A percentile compares a stretch with the other conserved stretches of the same genome.
phyloP scores from a whole-genome alignment of 352 stramenopile species.

The Hyphochytrium catenoides region DNA sequence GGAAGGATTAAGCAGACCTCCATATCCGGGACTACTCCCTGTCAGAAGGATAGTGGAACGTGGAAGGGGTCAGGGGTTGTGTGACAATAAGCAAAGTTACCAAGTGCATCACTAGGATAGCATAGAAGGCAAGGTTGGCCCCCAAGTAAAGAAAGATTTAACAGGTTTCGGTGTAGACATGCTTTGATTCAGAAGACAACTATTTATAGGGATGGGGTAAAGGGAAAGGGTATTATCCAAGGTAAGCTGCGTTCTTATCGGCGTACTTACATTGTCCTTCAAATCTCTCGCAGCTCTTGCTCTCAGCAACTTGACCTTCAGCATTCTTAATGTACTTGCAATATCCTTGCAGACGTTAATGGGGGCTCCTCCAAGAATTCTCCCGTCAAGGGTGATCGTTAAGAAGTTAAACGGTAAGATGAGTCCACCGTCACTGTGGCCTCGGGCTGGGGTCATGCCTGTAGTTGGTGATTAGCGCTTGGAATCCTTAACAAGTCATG shows the following conservation, averaged over 20 bases:
- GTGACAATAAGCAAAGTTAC: too few species aligned
- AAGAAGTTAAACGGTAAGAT: conserved; percentile 72
- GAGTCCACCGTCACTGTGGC: conserved; percentile 46
- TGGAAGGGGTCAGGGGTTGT: too few species aligned
- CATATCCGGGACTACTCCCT: conserved; percentile 42
- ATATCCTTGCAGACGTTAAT: conserved; percentile 63
- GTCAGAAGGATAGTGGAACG: too few species aligned
- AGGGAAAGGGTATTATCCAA: conserved; percentile 1
- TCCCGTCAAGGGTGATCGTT: conserved; percentile 87
- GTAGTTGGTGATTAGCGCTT: too few species aligned
- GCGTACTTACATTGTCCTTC: conserved; percentile 5
- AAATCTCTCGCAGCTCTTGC: conserved; percentile 21
- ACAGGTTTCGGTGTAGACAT: too few species aligned
- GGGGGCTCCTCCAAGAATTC: conserved; percentile 72
- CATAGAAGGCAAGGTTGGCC: too few species aligned
- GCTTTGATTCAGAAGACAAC: background rate
- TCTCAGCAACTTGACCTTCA: conserved; percentile 31
- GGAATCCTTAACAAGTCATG: too few species aligned
- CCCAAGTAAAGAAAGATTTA: too few species aligned
- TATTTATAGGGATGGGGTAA: background rate
- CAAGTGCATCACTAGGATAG: too few species aligned
- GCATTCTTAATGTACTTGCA: conserved; percentile 17
- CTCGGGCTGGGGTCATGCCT: conserved; percentile 43
- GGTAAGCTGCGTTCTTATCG: conserved; percentile 1
- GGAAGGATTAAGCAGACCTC: conserved; percentile 53